phyloP scores from a whole-genome alignment of 2,329 filamentous ascomycete genomes.

The Exophiala sp. region DNA sequence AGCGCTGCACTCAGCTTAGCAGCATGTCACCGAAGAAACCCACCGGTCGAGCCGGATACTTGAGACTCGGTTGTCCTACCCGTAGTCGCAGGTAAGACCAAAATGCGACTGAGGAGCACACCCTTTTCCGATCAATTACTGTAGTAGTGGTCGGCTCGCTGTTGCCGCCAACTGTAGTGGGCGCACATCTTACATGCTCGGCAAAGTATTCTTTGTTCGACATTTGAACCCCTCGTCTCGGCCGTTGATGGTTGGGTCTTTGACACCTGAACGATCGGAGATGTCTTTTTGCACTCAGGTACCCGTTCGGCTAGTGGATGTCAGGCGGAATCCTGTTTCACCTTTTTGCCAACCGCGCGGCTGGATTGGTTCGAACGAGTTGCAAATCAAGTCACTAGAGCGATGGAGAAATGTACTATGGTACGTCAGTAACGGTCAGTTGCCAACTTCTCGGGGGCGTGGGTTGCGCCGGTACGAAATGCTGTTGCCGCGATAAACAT shows the following conservation, averaged over 20 bases:
- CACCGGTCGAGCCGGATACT: neutral
- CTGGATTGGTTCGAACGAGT: slow-evolving; percentile 12
- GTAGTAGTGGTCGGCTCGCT: too few species aligned
- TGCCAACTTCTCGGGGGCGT: neutral
- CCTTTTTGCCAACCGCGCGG: slow-evolving; percentile 13
- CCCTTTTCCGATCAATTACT: neutral
- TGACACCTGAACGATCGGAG: neutral
- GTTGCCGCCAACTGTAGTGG: neutral
- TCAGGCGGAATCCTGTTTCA: slow-evolving; percentile 23
- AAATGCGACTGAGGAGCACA: too few species aligned
- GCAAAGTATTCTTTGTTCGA: neutral
- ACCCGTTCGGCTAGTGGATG: slow-evolving; percentile 5
- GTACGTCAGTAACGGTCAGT: neutral
- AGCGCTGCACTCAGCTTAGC: neutral
- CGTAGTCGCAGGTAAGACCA: too few species aligned
- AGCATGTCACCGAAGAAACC: too few species aligned
- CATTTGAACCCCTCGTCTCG: too few species aligned
- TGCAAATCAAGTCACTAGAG: neutral
- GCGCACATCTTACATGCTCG: neutral
- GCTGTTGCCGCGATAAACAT: neutral
- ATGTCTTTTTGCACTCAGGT: slow-evolving; percentile 12
- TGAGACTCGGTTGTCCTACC: neutral
- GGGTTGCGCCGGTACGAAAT: neutral
- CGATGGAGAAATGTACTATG: neutral
- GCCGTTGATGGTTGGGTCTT: neutral